Conservation (phyloP, 2,329 filamentous ascomycete genomes). For the Leptographium lundbergii region DNA sequence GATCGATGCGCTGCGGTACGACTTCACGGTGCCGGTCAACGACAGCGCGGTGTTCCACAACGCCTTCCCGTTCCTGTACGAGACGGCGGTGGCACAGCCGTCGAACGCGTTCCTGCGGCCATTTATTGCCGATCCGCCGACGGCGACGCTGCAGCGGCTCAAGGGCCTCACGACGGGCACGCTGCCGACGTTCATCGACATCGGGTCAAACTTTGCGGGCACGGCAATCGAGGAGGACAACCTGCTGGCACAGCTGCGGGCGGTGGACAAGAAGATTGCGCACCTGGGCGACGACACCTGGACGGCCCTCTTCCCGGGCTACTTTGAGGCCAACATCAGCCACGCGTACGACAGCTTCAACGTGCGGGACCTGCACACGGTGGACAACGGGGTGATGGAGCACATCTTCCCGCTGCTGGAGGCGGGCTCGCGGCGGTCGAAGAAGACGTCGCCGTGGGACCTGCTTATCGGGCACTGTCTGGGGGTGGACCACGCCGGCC, state of each 20-base stretch:
- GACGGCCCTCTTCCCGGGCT: conserved; percentile 84
- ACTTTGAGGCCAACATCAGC: conserved; percentile 80
- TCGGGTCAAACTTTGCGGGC: conserved; percentile 89
- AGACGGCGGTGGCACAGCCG: conserved; percentile 62
- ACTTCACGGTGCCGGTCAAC: conserved; percentile 78
- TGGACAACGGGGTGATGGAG: conserved; percentile 88
- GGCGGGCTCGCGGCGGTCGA: conserved; percentile 30
- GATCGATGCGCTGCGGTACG: conserved; percentile 89
- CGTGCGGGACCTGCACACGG: conserved; percentile 93
- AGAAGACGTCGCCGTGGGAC: conserved; percentile 56
- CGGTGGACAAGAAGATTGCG: conserved; percentile 62
- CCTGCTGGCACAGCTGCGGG: conserved; percentile 51
- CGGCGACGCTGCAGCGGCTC: conserved; percentile 78
- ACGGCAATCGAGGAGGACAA: conserved; percentile 93
- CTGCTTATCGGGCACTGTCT: conserved; percentile 89
- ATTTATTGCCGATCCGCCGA: conserved; percentile 95
- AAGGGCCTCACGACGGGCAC: conserved; percentile 95
- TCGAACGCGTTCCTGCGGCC: conserved; percentile 79
- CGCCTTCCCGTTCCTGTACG: conserved; percentile 74
- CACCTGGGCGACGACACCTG: conserved; percentile 98
- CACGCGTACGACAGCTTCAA: conserved; percentile 93
- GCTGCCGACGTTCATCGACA: conserved; percentile 84
- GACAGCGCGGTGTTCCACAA: conserved; percentile 61
- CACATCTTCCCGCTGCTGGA: conserved; percentile 78
- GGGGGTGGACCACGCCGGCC: conserved; percentile 92